These are phyloP conservation scores for Boletellus ananas DNA, from an alignment of 768 basidiomycete species.

Conservation along the genomic window DNA sequence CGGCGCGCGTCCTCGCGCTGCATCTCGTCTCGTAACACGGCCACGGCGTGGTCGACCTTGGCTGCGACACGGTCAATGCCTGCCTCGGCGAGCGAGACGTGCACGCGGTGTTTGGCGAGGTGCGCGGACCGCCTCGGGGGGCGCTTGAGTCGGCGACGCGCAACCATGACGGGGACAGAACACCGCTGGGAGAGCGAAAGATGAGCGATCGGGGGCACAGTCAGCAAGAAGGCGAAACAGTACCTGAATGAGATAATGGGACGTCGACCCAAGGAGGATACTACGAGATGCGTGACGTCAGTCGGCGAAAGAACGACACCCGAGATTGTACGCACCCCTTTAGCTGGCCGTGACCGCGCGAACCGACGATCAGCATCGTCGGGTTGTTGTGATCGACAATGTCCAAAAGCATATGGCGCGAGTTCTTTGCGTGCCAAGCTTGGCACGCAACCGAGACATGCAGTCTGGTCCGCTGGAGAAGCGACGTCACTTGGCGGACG, in stretches of 20 bases:
- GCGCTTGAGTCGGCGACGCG: conserved; percentile 84
- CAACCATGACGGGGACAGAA: conserved; percentile 95
- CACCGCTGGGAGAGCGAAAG: conserved; percentile 58
- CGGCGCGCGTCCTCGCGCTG: conserved; percentile 56
- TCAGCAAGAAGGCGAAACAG: conserved; percentile 16
- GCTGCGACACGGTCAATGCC: conserved; percentile 84
- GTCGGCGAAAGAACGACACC: not conserved
- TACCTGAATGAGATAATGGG: conserved; percentile 88
- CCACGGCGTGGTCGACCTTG: conserved; percentile 83
- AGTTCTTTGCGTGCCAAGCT: conserved; percentile 97
- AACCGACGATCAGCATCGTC: conserved; percentile 91
- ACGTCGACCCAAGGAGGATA: conserved; percentile 90
- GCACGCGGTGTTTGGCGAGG: conserved; percentile 74
- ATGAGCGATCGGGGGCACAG: too few species aligned
- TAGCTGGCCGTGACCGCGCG: conserved; percentile 82
- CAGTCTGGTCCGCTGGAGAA: conserved; percentile 86
- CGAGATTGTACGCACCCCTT: conserved; percentile 60
- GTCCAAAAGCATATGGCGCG: conserved; percentile 86
- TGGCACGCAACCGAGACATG: conserved; percentile 88
- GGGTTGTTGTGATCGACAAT: conserved; percentile 86
- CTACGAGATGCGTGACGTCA: conserved; percentile 35
- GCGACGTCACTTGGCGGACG: conserved; percentile 80
- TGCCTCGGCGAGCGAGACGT: conserved; percentile 80
- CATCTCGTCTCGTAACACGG: conserved; percentile 74
- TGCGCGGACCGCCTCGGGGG: conserved; percentile 79